Evolutionary conservation across 176 grass and related monocot genomes (phyloP), one percentile per base, ranked within the genome.

Genomic region (Zoysia japonica): DNA sequence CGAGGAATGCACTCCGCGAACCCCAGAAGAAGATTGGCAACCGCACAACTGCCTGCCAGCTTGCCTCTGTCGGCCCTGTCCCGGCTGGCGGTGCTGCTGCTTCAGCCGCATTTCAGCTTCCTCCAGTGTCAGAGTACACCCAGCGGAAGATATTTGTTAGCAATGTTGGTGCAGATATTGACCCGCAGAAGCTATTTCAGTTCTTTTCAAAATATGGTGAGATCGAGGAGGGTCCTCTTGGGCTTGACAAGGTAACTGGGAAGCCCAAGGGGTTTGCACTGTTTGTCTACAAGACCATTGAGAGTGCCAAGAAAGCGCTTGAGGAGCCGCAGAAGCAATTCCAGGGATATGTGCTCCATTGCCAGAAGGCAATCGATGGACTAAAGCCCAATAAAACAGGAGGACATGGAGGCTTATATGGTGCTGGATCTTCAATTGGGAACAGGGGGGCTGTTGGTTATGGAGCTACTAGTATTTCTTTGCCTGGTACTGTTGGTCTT

Each of bases 121-220:
- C 90, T 13, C 72, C 82, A 0, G 84, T 91, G 5, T 99, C 92
- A 0, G 96, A 99, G 65, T 96, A 96, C 80, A 99, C 96, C 0
- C 96, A 89, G 73, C 88, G 96, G n/a, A 99, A 99, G 75, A 99
- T 99, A 61, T 99, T 96, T 70, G 88, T 99, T n/a, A 99, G 96
- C 79, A 99, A 99, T 73, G 96, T 99, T 11, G 81, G 96, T 9
- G 82, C 86, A 35, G 90, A 99, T 11, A 51, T 99, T 0, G 84
- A 99, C 62, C 86, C 96, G 0, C 84, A 93, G 57, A 99, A 93
- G 77, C 62, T 99, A 45, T 17, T 86, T 50, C 90, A 91, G 79
- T 99, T 93, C 84, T 99, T 99, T 68, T 20, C 84, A 8, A 89
- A 86, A 70, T 99, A 80, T 84, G 96, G 96, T 76, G 96, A 96